Percentiles rank a stretch among this genome's conserved stretches.
These are phyloP conservation scores for Pseudozyma tsukubaensis DNA, from an alignment of 1,284 basidiomycete species.

Conservation along the genomic window DNA sequence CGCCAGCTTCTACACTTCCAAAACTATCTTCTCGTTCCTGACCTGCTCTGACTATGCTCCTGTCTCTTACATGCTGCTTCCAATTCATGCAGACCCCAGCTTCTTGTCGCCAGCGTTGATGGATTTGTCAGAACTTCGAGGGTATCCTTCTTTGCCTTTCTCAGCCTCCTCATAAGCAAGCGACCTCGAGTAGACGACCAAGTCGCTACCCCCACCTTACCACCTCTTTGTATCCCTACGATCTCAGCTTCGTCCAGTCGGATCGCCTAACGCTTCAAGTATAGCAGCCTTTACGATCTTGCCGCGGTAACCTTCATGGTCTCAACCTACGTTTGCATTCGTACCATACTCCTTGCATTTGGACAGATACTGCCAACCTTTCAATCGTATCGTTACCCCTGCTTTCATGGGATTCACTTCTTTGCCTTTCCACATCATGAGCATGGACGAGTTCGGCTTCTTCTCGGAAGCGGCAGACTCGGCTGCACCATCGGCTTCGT, in stretches of 20 bases:
- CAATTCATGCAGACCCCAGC: slow-evolving; percentile 9
- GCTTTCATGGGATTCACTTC: slow-evolving; percentile 24
- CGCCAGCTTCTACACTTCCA: slow-evolving; percentile 5
- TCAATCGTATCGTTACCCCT: not conserved
- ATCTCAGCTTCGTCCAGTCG: not conserved
- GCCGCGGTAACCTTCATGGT: no score
- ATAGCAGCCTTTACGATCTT: no score
- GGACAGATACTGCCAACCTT: no score
- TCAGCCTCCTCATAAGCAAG: slow-evolving; percentile 4
- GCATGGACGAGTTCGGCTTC: slow-evolving; percentile 43
- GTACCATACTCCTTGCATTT: no score
- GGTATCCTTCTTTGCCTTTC: not conserved
- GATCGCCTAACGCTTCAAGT: no score
- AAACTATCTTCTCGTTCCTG: slow-evolving; percentile 13
- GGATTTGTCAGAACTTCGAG: not conserved
- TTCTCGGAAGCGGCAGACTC: slow-evolving; percentile 25
- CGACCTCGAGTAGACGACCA: not conserved
- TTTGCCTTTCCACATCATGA: slow-evolving; percentile 17
- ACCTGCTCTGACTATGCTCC: slow-evolving; percentile 6
- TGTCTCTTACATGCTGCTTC: slow-evolving; percentile 1
- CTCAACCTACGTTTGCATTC: no score
- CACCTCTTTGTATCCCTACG: not conserved
- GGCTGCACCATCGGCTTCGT: slow-evolving; percentile 4
- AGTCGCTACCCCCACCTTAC: not conserved
- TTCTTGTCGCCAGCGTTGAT: not conserved